A percentile compares a stretch with the other conserved stretches of the same genome.
Evolutionary conservation across 176 grass and related monocot genomes (phyloP).

Genomic region (Oryza rufipogon): DNA sequence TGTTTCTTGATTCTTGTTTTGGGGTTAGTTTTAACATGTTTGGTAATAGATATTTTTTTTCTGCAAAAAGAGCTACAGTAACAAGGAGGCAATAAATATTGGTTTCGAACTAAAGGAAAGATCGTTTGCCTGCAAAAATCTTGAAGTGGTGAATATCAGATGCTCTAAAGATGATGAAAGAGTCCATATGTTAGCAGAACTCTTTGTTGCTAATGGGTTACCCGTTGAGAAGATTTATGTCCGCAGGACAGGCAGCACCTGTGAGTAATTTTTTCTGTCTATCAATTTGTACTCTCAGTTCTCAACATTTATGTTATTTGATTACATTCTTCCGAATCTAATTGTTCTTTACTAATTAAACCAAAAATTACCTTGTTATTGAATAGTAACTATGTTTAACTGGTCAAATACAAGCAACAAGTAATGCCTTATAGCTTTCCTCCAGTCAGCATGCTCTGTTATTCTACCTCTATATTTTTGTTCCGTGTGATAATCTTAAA

Average conservation of each 20-base stretch:
- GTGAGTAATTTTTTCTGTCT: slow-evolving; percentile 14
- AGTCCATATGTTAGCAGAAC: slow-evolving; percentile 18
- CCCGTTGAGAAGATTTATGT: slow-evolving; percentile 19
- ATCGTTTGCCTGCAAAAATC: slow-evolving; percentile 29
- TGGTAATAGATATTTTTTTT: background rate
- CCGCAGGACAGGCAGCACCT: background rate
- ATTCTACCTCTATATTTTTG: too few species aligned
- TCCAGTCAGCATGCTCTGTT: too few species aligned
- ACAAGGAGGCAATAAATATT: background rate
- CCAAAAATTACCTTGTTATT: too few species aligned
- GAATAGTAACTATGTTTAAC: too few species aligned
- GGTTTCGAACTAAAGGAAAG: background rate
- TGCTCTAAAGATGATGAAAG: slow-evolving; percentile 3
- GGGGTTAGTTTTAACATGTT: too few species aligned
- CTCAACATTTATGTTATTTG: background rate
- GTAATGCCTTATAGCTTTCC: too few species aligned
- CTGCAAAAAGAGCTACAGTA: background rate
- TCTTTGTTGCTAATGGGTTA: slow-evolving; percentile 30
- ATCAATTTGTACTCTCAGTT: background rate
- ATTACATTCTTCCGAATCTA: background rate
- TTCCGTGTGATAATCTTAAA: too few species aligned
- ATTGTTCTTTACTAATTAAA: too few species aligned
- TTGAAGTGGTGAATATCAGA: slow-evolving; percentile 36
- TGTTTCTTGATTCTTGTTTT: background rate
- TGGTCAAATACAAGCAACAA: too few species aligned